Percentiles rank a stretch among this genome's conserved stretches.
Evolutionary conservation across 1,139 yeast genomes (phyloP).

Genomic region (Geotrichum restrictum): DNA sequence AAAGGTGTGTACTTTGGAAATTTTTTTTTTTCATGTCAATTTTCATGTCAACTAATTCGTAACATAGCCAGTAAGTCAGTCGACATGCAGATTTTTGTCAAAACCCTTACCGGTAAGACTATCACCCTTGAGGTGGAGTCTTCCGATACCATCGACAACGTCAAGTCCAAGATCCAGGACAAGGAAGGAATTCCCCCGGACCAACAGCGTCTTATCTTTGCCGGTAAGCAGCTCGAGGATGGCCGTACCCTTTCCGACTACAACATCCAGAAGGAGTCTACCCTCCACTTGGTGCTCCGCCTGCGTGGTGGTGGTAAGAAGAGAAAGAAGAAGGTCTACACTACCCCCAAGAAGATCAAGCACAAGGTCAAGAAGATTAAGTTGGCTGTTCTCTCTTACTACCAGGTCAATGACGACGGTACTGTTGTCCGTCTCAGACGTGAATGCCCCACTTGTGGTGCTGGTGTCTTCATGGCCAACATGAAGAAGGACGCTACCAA

Average conservation of each 20-base stretch:
- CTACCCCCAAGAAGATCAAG: constrained; percentile 99
- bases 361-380: constrained; percentile 99
- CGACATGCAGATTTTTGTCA: constrained; percentile 94
- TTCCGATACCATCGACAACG: constrained; percentile 98
- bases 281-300: constrained; percentile 95
- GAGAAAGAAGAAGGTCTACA: constrained; percentile 99
- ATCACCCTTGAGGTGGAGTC: constrained; percentile 99
- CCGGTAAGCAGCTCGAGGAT: constrained; percentile 99
- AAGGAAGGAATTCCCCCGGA: constrained; percentile 99
- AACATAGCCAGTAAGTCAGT: constrained; percentile 20
- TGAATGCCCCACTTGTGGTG: constrained; percentile 98
- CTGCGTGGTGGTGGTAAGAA: constrained; percentile 99
- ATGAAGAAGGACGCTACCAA: constrained; percentile 93
- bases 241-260: constrained; percentile 98
- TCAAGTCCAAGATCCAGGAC: constrained; percentile 98
- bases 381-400: constrained; percentile 98
- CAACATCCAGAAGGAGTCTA: constrained; percentile 99
- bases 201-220: constrained; percentile 98
- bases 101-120: constrained; percentile 98
- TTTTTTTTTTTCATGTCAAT: neutral
- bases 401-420: constrained; percentile 98
- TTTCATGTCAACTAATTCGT: neutral
- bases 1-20: constrained; percentile 23
- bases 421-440: constrained; percentile 98
- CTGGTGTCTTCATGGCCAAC: constrained; percentile 99